These are phyloP conservation scores for Euphorbia pulcherrima DNA, from an alignment of 345 rosid genomes.

Conservation along the genomic window DNA sequence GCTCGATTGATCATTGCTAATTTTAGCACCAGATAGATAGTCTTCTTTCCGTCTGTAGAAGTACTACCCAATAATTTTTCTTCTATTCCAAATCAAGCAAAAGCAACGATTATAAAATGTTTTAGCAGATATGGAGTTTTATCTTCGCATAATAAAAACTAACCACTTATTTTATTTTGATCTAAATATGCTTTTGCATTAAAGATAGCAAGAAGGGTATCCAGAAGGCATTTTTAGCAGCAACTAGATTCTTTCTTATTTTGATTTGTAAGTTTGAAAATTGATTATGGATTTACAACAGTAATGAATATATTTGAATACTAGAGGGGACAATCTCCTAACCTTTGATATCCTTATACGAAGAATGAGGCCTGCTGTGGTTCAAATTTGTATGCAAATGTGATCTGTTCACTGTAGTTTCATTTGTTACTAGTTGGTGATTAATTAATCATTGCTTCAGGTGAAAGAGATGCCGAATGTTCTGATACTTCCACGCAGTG, in stretches of 20 bases:
- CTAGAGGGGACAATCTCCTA: neutral
- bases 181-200: neutral
- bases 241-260: neutral
- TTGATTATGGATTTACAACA: neutral
- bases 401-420: neutral
- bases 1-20: neutral
- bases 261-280: neutral
- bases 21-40: neutral
- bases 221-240: neutral
- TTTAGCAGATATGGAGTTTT: neutral
- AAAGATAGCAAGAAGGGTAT: neutral
- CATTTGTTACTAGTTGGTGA: slow-evolving; percentile 3
- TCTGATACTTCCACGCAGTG: slow-evolving; percentile 92
- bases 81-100: neutral
- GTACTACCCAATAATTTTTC: neutral
- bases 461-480: slow-evolving; percentile 99
- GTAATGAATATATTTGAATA: neutral
- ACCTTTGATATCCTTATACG: neutral
- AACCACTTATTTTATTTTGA: neutral
- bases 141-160: neutral
- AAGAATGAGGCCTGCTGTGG: neutral
- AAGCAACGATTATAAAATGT: neutral
- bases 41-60: neutral
- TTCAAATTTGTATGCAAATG: slow-evolving; percentile 1
- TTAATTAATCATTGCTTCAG: slow-evolving; percentile 33